Conservation (phyloP, 108 stramenopile genomes). For the Aureococcus anophagefferens region DNA sequence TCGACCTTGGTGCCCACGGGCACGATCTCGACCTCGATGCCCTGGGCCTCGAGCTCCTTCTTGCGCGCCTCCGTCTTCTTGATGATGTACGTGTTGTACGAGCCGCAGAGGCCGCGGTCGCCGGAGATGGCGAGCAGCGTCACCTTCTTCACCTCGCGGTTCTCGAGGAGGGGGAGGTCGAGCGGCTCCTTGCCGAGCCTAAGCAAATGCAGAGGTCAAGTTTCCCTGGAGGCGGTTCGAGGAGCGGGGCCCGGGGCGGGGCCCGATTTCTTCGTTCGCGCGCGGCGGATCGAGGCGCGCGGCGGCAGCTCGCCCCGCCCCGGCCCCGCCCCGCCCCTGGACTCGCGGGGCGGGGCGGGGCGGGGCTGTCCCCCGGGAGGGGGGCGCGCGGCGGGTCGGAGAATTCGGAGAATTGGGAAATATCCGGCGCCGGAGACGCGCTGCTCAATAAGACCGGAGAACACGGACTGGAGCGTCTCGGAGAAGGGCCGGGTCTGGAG, state of each 20-base stretch:
- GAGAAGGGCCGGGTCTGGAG: conserved; percentile 87
- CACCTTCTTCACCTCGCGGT: conserved; percentile 91
- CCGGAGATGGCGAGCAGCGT: conserved; percentile 76
- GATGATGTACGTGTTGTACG: conserved; percentile 94
- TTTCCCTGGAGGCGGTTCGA: no score
- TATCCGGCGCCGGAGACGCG: no score
- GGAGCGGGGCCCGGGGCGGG: no score
- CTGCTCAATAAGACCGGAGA: conserved; percentile 73
- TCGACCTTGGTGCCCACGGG: conserved; percentile 84
- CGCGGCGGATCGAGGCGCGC: no score
- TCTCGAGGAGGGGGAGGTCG: conserved; percentile 83
- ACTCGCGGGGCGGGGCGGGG: no score
- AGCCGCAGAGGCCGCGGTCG: conserved; percentile 90
- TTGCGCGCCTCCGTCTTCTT: conserved; percentile 79
- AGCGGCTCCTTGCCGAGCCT: conserved; percentile 67
- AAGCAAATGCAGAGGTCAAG: no score
- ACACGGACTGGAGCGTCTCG: conserved; percentile 86
- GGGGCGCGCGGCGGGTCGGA: no score
- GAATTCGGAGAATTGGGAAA: no score
- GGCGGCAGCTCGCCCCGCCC: no score
- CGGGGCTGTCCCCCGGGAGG: no score
- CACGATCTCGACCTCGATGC: conserved; percentile 72
- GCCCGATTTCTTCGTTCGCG: no score
- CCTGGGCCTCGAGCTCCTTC: conserved; percentile 64
- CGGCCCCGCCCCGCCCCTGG: no score